Evolutionary conservation across 768 basidiomycete species (phyloP).

Genomic region (Suillus brevipes): DNA sequence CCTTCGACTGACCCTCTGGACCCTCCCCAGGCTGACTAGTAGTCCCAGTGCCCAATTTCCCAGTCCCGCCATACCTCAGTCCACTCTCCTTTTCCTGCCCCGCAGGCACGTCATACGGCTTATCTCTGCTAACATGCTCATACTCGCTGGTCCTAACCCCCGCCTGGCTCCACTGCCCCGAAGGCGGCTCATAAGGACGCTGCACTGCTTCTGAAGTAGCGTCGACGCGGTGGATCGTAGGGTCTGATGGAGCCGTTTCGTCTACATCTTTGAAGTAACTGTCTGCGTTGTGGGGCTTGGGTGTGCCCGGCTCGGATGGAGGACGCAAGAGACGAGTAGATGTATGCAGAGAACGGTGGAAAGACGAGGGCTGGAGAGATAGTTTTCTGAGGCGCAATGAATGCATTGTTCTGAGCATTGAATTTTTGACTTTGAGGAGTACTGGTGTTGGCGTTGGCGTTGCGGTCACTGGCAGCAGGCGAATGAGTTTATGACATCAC

Average conservation of each 20-base stretch:
- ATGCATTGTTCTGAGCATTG: too few species aligned
- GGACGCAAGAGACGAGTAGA: not conserved
- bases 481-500: too few species aligned
- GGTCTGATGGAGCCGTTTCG: constrained; percentile 40
- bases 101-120: constrained; percentile 25
- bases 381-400: too few species aligned
- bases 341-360: not conserved
- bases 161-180: constrained; percentile 45
- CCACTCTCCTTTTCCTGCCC: constrained; percentile 8
- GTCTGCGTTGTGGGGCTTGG: constrained; percentile 36
- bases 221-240: constrained; percentile 49
- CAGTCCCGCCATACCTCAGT: constrained; percentile 25
- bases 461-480: too few species aligned
- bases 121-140: constrained; percentile 22
- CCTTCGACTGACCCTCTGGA: constrained; percentile 38
- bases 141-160: constrained; percentile 36
- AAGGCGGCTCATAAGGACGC: constrained; percentile 50
- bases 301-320: not conserved
- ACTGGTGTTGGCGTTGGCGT: too few species aligned
- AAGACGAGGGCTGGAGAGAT: not conserved
- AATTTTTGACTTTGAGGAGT: too few species aligned
- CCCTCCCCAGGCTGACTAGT: constrained; percentile 36
- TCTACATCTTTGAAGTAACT: constrained; percentile 51
- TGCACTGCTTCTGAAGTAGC: constrained; percentile 43
- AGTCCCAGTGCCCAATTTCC: constrained; percentile 30